Conservation (phyloP, 2,329 filamentous ascomycete species). For the Conoideocrella luteorostrata region DNA sequence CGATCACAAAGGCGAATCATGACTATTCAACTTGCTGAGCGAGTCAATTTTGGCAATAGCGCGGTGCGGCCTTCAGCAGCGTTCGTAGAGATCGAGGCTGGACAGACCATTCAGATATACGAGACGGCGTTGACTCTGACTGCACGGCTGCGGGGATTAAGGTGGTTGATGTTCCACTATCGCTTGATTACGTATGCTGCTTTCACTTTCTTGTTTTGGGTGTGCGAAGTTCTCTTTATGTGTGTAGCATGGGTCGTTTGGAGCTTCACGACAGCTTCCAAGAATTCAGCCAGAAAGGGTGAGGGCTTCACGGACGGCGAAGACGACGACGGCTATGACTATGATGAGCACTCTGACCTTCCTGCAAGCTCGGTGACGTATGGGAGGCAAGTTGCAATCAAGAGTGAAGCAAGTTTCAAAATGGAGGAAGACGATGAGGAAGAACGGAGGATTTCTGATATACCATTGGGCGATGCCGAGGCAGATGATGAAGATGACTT, state of each 20-base stretch:
- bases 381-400: constrained; percentile 33
- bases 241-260: constrained; percentile 57
- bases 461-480: constrained; percentile 30
- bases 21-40: constrained; percentile 65
- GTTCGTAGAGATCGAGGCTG: constrained; percentile 61
- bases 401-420: constrained; percentile 33
- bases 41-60: constrained; percentile 51
- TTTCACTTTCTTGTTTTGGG: constrained; percentile 71
- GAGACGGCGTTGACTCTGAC: constrained; percentile 59
- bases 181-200: constrained; percentile 61
- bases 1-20: constrained; percentile 58
- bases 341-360: constrained; percentile 31
- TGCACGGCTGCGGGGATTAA: constrained; percentile 68
- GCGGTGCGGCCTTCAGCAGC: constrained; percentile 38
- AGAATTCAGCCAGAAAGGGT: constrained; percentile 8
- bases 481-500: constrained; percentile 40
- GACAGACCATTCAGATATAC: constrained; percentile 71
- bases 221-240: constrained; percentile 63
- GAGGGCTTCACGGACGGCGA: constrained; percentile 10
- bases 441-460: constrained; percentile 23
- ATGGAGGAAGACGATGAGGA: constrained; percentile 22
- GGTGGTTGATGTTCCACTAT: constrained; percentile 84
- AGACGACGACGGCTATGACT: constrained; percentile 17
- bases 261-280: constrained; percentile 25
- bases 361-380: constrained; percentile 38